Evolutionary conservation across 2,329 filamentous ascomycete genomes (phyloP).

Genomic region (Penicillium vulpinum): DNA sequence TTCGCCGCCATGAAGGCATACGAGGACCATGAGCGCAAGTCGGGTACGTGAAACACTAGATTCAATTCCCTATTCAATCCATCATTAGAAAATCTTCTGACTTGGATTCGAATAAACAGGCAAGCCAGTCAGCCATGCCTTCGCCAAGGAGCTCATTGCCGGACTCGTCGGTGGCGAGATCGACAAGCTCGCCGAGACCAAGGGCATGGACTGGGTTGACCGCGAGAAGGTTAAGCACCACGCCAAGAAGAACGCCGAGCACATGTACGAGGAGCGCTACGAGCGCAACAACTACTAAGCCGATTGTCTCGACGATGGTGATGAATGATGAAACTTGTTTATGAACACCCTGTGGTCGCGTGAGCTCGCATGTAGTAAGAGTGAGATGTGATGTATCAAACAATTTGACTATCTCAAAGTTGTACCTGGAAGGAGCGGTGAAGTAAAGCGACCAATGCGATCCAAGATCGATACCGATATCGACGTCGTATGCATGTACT

Average conservation of each 20-base stretch:
- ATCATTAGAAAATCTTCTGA: not conserved
- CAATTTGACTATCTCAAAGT: not conserved
- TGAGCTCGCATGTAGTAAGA: not conserved
- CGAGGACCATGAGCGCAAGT: slow-evolving; percentile 70
- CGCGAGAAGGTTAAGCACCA: slow-evolving; percentile 60
- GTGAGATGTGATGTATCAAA: not conserved
- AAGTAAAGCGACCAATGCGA: not conserved
- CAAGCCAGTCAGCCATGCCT: slow-evolving; percentile 68
- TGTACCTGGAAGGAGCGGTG: slow-evolving; percentile 2
- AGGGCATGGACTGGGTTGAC: slow-evolving; percentile 63
- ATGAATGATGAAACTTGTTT: slow-evolving; percentile 6
- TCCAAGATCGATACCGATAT: not conserved
- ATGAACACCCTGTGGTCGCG: not conserved
- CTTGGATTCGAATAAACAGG: slow-evolving; percentile 46
- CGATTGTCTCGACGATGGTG: slow-evolving; percentile 38
- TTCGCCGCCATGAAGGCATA: slow-evolving; percentile 80
- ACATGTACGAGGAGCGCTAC: slow-evolving; percentile 66
- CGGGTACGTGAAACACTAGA: slow-evolving; percentile 53
- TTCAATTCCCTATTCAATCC: not conserved
- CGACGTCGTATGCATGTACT: not conserved
- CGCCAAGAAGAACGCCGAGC: slow-evolving; percentile 58
- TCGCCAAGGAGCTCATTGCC: slow-evolving; percentile 75
- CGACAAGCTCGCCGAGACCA: slow-evolving; percentile 72
- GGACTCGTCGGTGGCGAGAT: slow-evolving; percentile 73
- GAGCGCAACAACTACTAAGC: slow-evolving; percentile 45